A percentile compares a stretch with the other conserved stretches of the same genome.
phyloP scores from a whole-genome alignment of 1,284 basidiomycete species.

The Spongiforma sp. region DNA sequence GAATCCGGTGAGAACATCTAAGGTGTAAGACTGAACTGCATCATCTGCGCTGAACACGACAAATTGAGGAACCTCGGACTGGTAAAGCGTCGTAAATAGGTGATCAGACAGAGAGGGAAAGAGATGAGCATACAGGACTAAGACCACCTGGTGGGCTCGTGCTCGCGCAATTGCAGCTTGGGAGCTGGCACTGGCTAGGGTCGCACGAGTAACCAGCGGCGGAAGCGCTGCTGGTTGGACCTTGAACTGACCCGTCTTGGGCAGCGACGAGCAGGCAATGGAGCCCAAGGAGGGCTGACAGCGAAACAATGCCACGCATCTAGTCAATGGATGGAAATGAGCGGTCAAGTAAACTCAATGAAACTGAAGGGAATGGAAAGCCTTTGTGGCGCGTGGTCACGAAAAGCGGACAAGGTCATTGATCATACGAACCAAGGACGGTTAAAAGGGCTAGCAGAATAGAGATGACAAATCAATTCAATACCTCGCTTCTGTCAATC shows the following conservation, averaged over 20 bases:
- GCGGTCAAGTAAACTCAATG: background rate
- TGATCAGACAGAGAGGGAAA: background rate
- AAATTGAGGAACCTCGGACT: constrained; percentile 6
- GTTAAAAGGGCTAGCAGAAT: background rate
- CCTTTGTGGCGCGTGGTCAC: background rate
- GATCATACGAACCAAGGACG: background rate
- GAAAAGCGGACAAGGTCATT: constrained; percentile 1
- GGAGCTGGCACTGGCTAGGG: constrained; percentile 2
- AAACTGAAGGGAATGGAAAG: background rate
- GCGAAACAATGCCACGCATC: background rate
- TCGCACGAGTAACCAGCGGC: constrained; percentile 5
- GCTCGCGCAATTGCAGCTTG: constrained; percentile 9
- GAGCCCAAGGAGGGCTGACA: constrained; percentile 1
- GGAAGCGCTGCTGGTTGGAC: background rate
- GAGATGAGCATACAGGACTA: constrained; percentile 5
- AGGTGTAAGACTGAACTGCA: constrained; percentile 7
- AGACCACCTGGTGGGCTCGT: constrained; percentile 4
- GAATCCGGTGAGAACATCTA: constrained; percentile 10
- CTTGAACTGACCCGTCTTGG: background rate
- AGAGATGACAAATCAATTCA: background rate
- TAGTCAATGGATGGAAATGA: background rate
- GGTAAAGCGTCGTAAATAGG: background rate
- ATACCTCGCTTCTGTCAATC: no score
- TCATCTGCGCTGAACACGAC: constrained; percentile 6
- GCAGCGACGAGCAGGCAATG: constrained; percentile 1